phyloP scores from a whole-genome alignment of 1,284 basidiomycete species.

The Ustilago hordei region DNA sequence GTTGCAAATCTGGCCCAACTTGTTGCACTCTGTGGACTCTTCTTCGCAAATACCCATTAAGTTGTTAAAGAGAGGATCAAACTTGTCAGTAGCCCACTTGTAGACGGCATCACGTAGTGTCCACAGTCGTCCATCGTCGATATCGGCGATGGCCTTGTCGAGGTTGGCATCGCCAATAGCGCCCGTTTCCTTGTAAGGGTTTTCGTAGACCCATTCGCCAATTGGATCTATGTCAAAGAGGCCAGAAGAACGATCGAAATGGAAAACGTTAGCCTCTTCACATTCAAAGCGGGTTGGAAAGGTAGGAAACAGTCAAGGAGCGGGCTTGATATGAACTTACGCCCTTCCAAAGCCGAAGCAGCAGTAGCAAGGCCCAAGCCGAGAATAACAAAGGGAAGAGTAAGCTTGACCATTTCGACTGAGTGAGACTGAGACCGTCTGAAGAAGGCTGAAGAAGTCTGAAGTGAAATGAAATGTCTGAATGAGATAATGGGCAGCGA shows the following conservation, averaged over 20 bases:
- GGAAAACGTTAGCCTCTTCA: too few relatives aligned
- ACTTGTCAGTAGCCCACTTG: background rate
- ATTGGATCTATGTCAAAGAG: too few relatives aligned
- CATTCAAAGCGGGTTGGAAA: too few relatives aligned
- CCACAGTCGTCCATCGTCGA: background rate
- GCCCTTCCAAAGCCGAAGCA: background rate
- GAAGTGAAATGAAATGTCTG: too few relatives aligned
- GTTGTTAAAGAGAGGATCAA: background rate
- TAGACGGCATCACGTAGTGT: background rate
- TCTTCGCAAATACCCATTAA: background rate
- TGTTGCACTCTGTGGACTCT: background rate
- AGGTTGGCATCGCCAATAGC: background rate
- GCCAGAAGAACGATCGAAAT: too few relatives aligned
- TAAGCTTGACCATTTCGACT: slow-evolving; percentile 7
- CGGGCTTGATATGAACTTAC: background rate
- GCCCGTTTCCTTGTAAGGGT: too few relatives aligned
- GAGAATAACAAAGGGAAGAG: background rate
- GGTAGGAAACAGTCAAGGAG: background rate
- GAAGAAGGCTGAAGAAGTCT: background rate
- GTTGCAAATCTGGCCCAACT: background rate
- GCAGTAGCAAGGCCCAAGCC: background rate
- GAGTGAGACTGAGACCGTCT: background rate
- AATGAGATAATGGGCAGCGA: too few relatives aligned
- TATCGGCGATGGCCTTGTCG: background rate
- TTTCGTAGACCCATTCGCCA: fast-evolving